phyloP scores from a whole-genome alignment of 768 basidiomycete species.

The Fistulinella prunicolor region DNA sequence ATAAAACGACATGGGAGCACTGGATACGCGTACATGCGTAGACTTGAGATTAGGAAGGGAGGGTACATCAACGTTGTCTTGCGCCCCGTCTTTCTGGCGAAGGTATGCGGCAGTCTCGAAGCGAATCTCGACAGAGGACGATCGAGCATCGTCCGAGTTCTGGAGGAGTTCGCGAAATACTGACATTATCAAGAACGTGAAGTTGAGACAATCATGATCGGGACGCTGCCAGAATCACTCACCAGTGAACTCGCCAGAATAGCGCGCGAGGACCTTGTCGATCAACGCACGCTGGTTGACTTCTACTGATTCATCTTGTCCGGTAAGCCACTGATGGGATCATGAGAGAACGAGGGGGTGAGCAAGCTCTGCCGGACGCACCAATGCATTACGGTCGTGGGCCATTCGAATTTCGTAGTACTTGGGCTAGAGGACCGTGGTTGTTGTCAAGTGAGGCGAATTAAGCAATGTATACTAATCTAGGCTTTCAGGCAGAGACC shows the following conservation, averaged over 20 bases:
- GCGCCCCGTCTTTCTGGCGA: slow-evolving; percentile 15
- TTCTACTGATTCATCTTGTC: slow-evolving; percentile 79
- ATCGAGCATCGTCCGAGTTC: slow-evolving; percentile 91
- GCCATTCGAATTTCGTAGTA: no score
- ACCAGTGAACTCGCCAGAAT: slow-evolving; percentile 92
- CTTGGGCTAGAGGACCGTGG: no score
- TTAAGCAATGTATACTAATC: no score
- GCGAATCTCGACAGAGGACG: slow-evolving; percentile 68
- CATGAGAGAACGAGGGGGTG: not conserved
- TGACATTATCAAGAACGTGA: slow-evolving; percentile 15
- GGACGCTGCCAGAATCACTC: slow-evolving; percentile 3
- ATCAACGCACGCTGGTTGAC: slow-evolving; percentile 96
- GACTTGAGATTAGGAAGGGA: slow-evolving; percentile 62
- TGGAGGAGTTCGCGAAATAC: slow-evolving; percentile 85
- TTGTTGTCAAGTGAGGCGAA: no score
- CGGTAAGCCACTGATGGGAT: slow-evolving; percentile 46
- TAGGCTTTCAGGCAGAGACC: no score
- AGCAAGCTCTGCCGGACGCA: slow-evolving; percentile 7
- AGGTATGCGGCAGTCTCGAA: slow-evolving; percentile 61
- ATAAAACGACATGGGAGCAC: not conserved
- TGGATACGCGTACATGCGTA: slow-evolving; percentile 39
- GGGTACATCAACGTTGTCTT: not conserved
- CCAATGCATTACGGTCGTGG: slow-evolving; percentile 30
- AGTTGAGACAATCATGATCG: not conserved
- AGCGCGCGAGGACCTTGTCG: slow-evolving; percentile 94